A percentile compares a stretch with the other conserved stretches of the same genome.
phyloP scores from a whole-genome alignment of 2,329 filamentous ascomycete species.

The Cytospora leucostoma region DNA sequence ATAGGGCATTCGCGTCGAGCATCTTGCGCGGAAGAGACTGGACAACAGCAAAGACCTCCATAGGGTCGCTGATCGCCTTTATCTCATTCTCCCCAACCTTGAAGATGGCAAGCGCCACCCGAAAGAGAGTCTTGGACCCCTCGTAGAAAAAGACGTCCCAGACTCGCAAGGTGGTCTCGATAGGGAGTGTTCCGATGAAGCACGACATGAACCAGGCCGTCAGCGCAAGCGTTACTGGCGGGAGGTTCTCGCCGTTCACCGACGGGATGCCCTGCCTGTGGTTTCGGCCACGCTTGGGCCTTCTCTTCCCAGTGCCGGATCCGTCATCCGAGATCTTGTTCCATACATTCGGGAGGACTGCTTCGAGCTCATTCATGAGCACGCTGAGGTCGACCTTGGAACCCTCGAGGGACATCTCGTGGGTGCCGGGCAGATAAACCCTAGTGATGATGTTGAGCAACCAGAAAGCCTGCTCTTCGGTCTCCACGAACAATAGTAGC shows the following conservation, averaged over 20 bases:
- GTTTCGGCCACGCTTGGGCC: conserved; percentile 13
- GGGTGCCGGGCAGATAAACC: conserved; percentile 85
- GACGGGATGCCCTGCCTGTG: neutral
- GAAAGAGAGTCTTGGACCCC: conserved; percentile 89
- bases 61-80: conserved; percentile 75
- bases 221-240: conserved; percentile 88
- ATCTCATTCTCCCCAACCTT: conserved; percentile 84
- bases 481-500: conserved; percentile 81
- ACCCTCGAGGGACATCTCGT: conserved; percentile 86
- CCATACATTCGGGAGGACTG: conserved; percentile 82
- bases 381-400: conserved; percentile 94
- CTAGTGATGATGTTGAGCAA: conserved; percentile 90
- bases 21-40: conserved; percentile 81
- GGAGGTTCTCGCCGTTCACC: conserved; percentile 49
- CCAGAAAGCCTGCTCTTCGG: conserved; percentile 91
- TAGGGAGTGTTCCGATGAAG: conserved; percentile 88
- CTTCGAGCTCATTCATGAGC: conserved; percentile 82
- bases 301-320: conserved; percentile 22
- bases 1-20: conserved; percentile 77
- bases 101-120: conserved; percentile 87
- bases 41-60: conserved; percentile 95
- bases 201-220: conserved; percentile 99
- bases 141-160: conserved; percentile 98
- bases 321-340: conserved; percentile 65
- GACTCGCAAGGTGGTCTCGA: conserved; percentile 86